Evolutionary conservation across 2,329 filamentous ascomycete genomes (phyloP).

Genomic region (Septoria linicola): DNA sequence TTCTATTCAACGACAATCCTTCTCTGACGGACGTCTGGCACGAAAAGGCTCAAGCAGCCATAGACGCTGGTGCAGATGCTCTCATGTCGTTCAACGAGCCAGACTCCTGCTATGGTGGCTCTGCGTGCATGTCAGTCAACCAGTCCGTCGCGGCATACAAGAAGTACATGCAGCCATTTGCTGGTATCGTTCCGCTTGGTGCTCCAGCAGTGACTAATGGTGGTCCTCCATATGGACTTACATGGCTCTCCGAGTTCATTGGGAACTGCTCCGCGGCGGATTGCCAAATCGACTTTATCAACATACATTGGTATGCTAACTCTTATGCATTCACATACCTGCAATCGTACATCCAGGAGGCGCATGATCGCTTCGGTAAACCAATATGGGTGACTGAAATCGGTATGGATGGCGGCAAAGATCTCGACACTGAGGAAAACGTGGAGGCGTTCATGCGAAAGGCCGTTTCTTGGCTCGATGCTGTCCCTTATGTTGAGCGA

Average conservation of each 20-base stretch:
- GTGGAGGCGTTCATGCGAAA: constrained; percentile 48
- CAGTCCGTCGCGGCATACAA: constrained; percentile 53
- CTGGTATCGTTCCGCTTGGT: constrained; percentile 51
- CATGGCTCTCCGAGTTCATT: constrained; percentile 56
- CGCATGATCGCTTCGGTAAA: constrained; percentile 15
- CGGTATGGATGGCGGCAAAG: constrained; percentile 44
- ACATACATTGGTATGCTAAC: constrained; percentile 59
- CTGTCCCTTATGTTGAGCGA: constrained; percentile 40
- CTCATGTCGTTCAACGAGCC: constrained; percentile 70
- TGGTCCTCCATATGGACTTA: constrained; percentile 46
- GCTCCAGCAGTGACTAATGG: constrained; percentile 62
- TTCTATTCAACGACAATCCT: constrained; percentile 30
- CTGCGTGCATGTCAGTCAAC: constrained; percentile 56
- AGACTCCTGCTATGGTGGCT: constrained; percentile 51
- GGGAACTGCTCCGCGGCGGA: constrained; percentile 50
- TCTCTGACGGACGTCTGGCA: constrained; percentile 26
- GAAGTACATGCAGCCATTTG: constrained; percentile 54
- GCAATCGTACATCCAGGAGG: constrained; percentile 47
- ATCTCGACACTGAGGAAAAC: constrained; percentile 38
- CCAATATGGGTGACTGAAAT: constrained; percentile 58
- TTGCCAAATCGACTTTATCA: constrained; percentile 60
- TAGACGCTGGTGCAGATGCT: constrained; percentile 43
- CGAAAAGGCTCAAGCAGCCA: constrained; percentile 25
- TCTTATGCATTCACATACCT: constrained; percentile 34
- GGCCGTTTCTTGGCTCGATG: constrained; percentile 46